phyloP scores from a whole-genome alignment of 2,329 filamentous ascomycete species.

The Xylaria sp. region DNA sequence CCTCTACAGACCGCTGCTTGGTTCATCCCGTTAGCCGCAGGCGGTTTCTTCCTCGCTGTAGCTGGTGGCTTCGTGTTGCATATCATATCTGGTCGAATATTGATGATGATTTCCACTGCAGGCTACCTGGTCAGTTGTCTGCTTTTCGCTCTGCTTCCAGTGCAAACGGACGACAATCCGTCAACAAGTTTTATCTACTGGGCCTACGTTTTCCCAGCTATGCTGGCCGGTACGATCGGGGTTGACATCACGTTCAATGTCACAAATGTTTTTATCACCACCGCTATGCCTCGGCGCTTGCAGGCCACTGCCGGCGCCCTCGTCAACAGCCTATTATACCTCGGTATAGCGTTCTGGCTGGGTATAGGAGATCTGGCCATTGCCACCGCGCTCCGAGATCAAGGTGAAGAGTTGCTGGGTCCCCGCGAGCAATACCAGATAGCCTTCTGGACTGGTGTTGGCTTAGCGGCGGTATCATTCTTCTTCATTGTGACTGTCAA shows the following conservation, averaged over 20 bases:
- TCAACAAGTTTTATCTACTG: conserved; percentile 62
- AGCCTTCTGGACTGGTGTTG: conserved; percentile 41
- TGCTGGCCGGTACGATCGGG: conserved; percentile 72
- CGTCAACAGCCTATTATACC: conserved; percentile 72
- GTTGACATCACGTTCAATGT: conserved; percentile 79
- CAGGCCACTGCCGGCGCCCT: conserved; percentile 76
- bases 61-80: conserved; percentile 71
- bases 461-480: conserved; percentile 35
- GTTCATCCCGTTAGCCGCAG: conserved; percentile 70
- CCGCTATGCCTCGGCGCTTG: conserved; percentile 66
- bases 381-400: conserved; percentile 49
- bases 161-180: conserved; percentile 50
- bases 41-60: conserved; percentile 69
- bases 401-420: conserved; percentile 21
- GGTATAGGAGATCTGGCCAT: conserved; percentile 71
- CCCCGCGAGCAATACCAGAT: conserved; percentile 39
- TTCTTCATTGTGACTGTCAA: conserved; percentile 37
- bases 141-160: conserved; percentile 68
- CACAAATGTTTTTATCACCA: conserved; percentile 79
- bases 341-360: conserved; percentile 74
- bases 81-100: conserved; percentile 63
- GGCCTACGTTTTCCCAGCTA: conserved; percentile 74
- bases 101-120: conserved; percentile 65
- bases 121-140: conserved; percentile 64
- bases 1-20: conserved; percentile 70